phyloP scores from a whole-genome alignment of 305 asterid genomes.

The Ajuga reptans region DNA sequence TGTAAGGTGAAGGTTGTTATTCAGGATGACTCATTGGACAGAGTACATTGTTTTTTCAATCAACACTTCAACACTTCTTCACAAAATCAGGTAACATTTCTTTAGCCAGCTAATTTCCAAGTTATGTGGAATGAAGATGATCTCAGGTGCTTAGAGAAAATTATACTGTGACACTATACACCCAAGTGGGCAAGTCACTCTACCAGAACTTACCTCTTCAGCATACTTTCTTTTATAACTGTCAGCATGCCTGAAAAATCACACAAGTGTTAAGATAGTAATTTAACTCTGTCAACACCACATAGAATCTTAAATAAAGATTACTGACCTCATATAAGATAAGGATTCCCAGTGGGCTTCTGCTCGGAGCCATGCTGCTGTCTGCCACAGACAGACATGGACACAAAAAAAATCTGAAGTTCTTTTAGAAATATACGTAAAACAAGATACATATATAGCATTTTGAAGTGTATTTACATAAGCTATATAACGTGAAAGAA shows the following conservation, averaged over 20 bases:
- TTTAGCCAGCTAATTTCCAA: conserved; percentile 4
- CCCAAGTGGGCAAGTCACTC: background rate
- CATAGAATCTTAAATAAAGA: conserved; percentile 16
- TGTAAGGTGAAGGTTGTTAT: background rate
- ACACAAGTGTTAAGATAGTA: conserved; percentile 20
- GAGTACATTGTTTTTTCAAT: background rate
- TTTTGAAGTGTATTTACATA: conserved; percentile 1
- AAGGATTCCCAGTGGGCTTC: conserved; percentile 91
- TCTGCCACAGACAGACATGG: conserved; percentile 61
- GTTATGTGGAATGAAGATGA: background rate
- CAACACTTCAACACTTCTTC: background rate
- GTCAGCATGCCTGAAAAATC: conserved; percentile 60
- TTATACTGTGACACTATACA: background rate
- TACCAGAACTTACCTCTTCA: conserved; percentile 58
- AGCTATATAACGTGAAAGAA: background rate
- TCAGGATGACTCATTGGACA: conserved; percentile 11
- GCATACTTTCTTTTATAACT: conserved; percentile 71
- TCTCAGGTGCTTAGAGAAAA: background rate
- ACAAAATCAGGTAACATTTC: conserved; percentile 8
- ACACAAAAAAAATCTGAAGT: conserved; percentile 37
- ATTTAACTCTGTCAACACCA: conserved; percentile 12
- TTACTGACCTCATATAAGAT: conserved; percentile 57
- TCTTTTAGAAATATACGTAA: conserved; percentile 33
- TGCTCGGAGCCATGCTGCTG: conserved; percentile 95
- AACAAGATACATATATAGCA: conserved; percentile 5